Evolutionary conservation across 805 yeast species (phyloP), one percentile per base, ranked within the genome.

Genomic region (Candida koratica): DNA sequence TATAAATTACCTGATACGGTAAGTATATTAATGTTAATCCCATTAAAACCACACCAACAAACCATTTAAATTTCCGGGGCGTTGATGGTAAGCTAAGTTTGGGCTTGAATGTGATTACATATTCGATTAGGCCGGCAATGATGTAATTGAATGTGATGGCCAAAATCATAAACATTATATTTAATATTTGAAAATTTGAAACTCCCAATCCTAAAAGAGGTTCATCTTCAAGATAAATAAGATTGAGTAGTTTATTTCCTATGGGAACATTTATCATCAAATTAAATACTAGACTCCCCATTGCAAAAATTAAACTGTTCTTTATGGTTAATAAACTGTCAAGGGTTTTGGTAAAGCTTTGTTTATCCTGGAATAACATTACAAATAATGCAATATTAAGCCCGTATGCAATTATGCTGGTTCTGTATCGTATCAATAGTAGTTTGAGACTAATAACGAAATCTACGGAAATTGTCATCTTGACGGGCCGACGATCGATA

Each of bases 1-100:
- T 61, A 48, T 72, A 85, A 1, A 85, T 89, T 52, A 87, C 71
- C 53, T 88, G 96, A 51, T 80, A 88, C 0, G 96, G 96, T 10
- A 85, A 60, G 51, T 80, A 83, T 16, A 81, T 22, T 9, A 38
- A 12, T 2, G 43, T 46, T 19, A 34, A 38, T 17, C 32, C 18
- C 22, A 42, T 28, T 15, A 39, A 24, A 11, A 37, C 18, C 15
- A 31, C 38, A 4, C 36, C 20, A 8, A 34, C 30, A n/a, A 36
- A 27, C 6, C 24, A 15, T 17, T 37, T 41, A 4, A 30, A 25
- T 17, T 25, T 37, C 13, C 9, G 27, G 16, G 34, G 30, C 6
- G 20, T 23, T 2, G 25, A 11, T n/a, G 25, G n/a, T 6, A 33
- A 19, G 3, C 14, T 18, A 9, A 32, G 2, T 17, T 28, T 23